Base-by-base conservation (phyloP, 441 rosid species). In the Gossypium gossypioides region DNA sequence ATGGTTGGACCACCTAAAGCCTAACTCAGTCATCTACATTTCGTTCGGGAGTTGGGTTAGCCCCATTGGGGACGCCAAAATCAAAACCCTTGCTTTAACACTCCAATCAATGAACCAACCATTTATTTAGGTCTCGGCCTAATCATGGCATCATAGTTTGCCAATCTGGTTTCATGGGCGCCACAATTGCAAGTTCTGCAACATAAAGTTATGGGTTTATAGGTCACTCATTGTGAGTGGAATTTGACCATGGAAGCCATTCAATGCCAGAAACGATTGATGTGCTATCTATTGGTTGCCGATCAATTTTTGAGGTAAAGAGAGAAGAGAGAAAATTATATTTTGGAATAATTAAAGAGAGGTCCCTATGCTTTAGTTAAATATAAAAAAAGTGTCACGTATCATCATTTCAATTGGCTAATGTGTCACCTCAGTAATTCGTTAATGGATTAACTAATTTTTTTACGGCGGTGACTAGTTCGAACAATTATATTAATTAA, bases 31-130 rank as follows among this genome's bases (percentile, higher is more conserved):
- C 12, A 10, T 89, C 6, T 92, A 91, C 69, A 75, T 91, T 51
- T 92, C 96, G 3, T 92, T 92, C 65, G 92, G 96, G 25, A 92
- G 96, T 32, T 91, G 96, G 96, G 93, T 92, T 3, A 80, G 88
- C 44, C 93, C 97, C 0, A 79, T 89, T 1, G 89, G 87, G 69
- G 89, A 84, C 1, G 77, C 75, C 16, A 91, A 87, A 42, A 76
- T 92, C 24, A 70, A 46, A 52, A 69, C 19, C 40, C 77, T 92
- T 0, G 92, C 95, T 0, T 16, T 79, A 42, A 75, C 95, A 0
- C 81, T 92, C 8, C 91, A 90, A 60, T 75, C 83, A 0, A 63
- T 83, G 1, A 76, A 68, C n/a, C 78, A 75, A 34, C 88, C 91
- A 13, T 91, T 92, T 65, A 58, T 91, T 1, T 91, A 95, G 96